phyloP scores from a whole-genome alignment of 345 rosid species.

The Gossypium anomalum region DNA sequence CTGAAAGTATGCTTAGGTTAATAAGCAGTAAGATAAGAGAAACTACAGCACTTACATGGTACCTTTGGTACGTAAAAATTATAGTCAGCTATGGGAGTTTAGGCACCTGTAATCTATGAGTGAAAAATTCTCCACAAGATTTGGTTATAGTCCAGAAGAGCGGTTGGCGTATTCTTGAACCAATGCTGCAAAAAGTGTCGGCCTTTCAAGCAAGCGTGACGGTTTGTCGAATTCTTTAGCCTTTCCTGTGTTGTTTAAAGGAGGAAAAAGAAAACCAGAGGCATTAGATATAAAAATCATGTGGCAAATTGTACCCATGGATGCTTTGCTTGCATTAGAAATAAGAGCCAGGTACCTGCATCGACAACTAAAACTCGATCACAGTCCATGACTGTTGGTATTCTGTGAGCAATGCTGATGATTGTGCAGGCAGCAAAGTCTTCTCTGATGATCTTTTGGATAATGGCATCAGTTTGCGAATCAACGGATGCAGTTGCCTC shows the following conservation, averaged over 20 bases:
- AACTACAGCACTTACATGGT: background rate
- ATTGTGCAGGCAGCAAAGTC: slow-evolving; percentile 80
- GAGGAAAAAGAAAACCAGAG: background rate
- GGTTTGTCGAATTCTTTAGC: slow-evolving; percentile 84
- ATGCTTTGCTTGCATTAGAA: background rate
- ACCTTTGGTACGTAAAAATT: background rate
- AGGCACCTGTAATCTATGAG: background rate
- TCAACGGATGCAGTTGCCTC: slow-evolving; percentile 98
- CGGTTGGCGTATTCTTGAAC: slow-evolving; percentile 95
- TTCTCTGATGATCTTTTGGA: slow-evolving; percentile 87
- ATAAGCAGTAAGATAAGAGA: background rate
- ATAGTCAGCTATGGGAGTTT: background rate
- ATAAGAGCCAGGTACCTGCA: slow-evolving; percentile 41
- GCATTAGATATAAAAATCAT: background rate
- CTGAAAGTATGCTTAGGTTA: background rate
- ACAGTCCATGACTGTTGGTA: slow-evolving; percentile 97
- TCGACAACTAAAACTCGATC: slow-evolving; percentile 82
- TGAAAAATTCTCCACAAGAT: background rate
- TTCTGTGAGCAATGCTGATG: slow-evolving; percentile 94
- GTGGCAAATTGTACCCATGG: background rate
- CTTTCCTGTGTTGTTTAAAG: slow-evolving; percentile 48
- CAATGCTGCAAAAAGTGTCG: slow-evolving; percentile 67
- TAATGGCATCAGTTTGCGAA: slow-evolving; percentile 82
- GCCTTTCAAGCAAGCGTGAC: slow-evolving; percentile 59
- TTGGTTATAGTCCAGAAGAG: slow-evolving; percentile 52